Evolutionary conservation across 2,329 filamentous ascomycete species (phyloP).

Genomic region (Neofusicoccum parvum): DNA sequence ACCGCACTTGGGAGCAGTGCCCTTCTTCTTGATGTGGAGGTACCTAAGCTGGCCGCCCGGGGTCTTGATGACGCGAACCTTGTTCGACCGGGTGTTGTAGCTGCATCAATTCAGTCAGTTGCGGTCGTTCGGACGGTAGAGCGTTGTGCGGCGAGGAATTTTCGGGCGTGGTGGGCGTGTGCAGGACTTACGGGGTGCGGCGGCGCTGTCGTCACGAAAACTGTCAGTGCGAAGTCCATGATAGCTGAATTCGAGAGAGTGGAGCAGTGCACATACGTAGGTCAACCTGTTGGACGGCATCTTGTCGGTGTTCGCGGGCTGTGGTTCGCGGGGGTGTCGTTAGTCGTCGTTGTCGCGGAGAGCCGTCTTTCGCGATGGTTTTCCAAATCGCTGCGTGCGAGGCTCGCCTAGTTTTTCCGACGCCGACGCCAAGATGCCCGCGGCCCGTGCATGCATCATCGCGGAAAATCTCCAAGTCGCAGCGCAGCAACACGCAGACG

Average conservation of each 20-base stretch:
- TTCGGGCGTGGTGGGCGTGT: constrained; percentile 5
- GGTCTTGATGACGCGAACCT: constrained; percentile 88
- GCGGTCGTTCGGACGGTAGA: neutral
- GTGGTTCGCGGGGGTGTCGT: constrained; percentile 20
- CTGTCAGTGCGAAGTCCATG: constrained; percentile 2
- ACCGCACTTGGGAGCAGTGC: constrained; percentile 90
- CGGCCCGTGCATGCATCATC: neutral
- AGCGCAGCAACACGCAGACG: constrained; percentile 16
- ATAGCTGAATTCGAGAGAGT: neutral
- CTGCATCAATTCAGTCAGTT: constrained; percentile 48
- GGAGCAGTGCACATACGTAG: constrained; percentile 50
- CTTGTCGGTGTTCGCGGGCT: constrained; percentile 37
- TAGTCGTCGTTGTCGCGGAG: constrained; percentile 19
- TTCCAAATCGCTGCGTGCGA: constrained; percentile 7
- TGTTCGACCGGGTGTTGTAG: constrained; percentile 99
- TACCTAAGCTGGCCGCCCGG: constrained; percentile 94
- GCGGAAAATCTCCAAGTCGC: constrained; percentile 18
- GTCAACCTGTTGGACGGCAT: constrained; percentile 59
- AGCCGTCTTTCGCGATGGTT: constrained; percentile 3
- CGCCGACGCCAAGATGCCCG: neutral
- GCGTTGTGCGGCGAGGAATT: neutral
- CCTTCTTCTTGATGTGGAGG: constrained; percentile 99
- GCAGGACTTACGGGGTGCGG: constrained; percentile 51
- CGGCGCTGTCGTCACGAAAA: constrained; percentile 48
- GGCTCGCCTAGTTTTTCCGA: constrained; percentile 15